Evolutionary conservation across 2,329 filamentous ascomycete genomes (phyloP).

Genomic region (Pseudogymnoascus destructans): DNA sequence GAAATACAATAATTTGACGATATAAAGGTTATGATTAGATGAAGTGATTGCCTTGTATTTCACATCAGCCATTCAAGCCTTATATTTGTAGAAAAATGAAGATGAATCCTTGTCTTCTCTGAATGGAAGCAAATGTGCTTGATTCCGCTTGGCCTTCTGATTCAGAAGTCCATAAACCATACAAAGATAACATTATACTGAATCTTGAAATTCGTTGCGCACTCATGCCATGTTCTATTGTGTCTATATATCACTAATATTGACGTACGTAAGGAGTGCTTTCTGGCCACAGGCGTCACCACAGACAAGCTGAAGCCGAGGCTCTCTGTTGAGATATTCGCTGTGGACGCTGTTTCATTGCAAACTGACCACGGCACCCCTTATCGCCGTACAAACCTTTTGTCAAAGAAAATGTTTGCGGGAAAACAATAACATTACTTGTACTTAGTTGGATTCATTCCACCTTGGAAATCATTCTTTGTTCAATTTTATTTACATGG

Average conservation of each 20-base stretch:
- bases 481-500: not conserved
- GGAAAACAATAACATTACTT: not conserved
- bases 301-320: not conserved
- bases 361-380: not conserved
- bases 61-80: not conserved
- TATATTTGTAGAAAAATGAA: not conserved
- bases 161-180: not conserved
- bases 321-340: not conserved
- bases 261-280: not conserved
- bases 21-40: not conserved
- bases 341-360: not conserved
- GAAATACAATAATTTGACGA: not conserved
- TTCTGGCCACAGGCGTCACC: not conserved
- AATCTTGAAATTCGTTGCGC: not conserved
- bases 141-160: not conserved
- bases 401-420: conserved; percentile 1
- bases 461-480: not conserved
- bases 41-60: not conserved
- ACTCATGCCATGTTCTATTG: not conserved
- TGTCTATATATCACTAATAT: not conserved
- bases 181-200: not conserved
- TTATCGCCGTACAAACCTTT: not conserved
- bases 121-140: not conserved
- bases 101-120: not conserved
- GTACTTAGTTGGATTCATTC: not conserved